Conservation (phyloP, 495 filamentous ascomycete species). For the Endocarpon pusillum region DNA sequence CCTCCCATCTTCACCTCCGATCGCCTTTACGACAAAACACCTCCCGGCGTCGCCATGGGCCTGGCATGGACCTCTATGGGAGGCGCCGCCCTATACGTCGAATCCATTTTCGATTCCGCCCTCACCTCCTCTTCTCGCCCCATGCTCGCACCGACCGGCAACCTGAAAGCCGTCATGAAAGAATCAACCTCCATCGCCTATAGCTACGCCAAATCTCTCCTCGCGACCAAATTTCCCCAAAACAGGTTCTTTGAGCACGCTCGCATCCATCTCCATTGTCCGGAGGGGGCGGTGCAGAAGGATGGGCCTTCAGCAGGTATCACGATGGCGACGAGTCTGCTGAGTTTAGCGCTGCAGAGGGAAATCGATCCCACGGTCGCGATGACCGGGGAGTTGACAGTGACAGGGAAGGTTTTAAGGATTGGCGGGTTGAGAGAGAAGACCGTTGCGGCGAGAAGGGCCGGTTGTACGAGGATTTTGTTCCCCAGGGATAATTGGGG, state of each 20-base stretch:
- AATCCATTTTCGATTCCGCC: slow-evolving; percentile 80
- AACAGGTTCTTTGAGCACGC: slow-evolving; percentile 97
- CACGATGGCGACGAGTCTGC: slow-evolving; percentile 86
- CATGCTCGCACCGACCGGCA: slow-evolving; percentile 77
- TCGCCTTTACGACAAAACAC: slow-evolving; percentile 84
- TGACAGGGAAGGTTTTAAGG: slow-evolving; percentile 90
- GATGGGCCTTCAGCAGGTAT: slow-evolving; percentile 92
- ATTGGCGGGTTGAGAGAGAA: slow-evolving; percentile 96
- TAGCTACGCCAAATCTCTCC: slow-evolving; percentile 79
- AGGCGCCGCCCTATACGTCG: slow-evolving; percentile 89
- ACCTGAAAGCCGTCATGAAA: slow-evolving; percentile 94
- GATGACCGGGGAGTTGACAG: slow-evolving; percentile 96
- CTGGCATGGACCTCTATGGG: slow-evolving; percentile 98
- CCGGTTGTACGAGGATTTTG: slow-evolving; percentile 86
- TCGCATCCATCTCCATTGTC: slow-evolving; percentile 87
- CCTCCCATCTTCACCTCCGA: slow-evolving; percentile 92
- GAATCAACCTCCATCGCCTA: slow-evolving; percentile 90
- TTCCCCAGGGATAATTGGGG: slow-evolving; percentile 90
- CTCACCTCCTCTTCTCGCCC: slow-evolving; percentile 55
- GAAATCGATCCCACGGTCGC: slow-evolving; percentile 73
- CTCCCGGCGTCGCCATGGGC: slow-evolving; percentile 96
- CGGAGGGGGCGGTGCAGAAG: slow-evolving; percentile 91
- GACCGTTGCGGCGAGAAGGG: slow-evolving; percentile 90
- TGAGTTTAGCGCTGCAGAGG: slow-evolving; percentile 66
- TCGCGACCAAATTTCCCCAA: slow-evolving; percentile 67